Conservation (phyloP, 2,329 filamentous ascomycete species). For the Hortaea werneckii region DNA sequence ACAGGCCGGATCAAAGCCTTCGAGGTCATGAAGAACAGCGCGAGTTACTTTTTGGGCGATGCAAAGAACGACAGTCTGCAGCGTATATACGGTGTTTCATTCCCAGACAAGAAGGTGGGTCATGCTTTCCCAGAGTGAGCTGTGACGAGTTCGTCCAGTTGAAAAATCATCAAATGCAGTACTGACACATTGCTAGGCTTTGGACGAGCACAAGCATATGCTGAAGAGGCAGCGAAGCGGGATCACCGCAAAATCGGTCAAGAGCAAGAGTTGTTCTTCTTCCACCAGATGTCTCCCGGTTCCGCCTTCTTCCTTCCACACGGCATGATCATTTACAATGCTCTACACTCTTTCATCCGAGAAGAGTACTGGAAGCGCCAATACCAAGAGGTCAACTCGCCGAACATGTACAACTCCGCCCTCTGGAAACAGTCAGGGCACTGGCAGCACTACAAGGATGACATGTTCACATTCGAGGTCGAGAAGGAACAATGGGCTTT, state of each 20-base stretch:
- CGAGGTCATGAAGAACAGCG: constrained; percentile 78
- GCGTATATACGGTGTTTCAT: constrained; percentile 92
- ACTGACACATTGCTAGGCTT: constrained; percentile 8
- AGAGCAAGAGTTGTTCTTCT: constrained; percentile 97
- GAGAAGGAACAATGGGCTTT: constrained; percentile 80
- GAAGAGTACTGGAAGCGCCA: constrained; percentile 86
- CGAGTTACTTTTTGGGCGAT: constrained; percentile 89
- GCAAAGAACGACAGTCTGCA: constrained; percentile 90
- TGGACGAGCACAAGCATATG: constrained; percentile 88
- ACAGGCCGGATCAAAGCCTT: constrained; percentile 92
- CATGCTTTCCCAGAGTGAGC: neutral
- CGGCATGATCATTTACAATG: constrained; percentile 87
- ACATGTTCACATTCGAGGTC: constrained; percentile 80
- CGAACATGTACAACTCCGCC: constrained; percentile 90
- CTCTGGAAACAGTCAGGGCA: constrained; percentile 94
- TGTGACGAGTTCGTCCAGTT: neutral
- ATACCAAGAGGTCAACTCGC: constrained; percentile 90
- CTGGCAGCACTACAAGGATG: constrained; percentile 87
- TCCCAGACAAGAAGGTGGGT: constrained; percentile 81
- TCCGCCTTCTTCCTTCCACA: constrained; percentile 87
- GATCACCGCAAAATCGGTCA: constrained; percentile 90
- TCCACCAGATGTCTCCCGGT: constrained; percentile 86
- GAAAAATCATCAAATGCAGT: neutral
- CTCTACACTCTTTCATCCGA: constrained; percentile 69
- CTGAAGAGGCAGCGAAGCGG: constrained; percentile 92